These are phyloP conservation scores for Myriosclerotinia scirpicola DNA, from an alignment of 2,329 filamentous ascomycete genomes.

Conservation along the genomic window DNA sequence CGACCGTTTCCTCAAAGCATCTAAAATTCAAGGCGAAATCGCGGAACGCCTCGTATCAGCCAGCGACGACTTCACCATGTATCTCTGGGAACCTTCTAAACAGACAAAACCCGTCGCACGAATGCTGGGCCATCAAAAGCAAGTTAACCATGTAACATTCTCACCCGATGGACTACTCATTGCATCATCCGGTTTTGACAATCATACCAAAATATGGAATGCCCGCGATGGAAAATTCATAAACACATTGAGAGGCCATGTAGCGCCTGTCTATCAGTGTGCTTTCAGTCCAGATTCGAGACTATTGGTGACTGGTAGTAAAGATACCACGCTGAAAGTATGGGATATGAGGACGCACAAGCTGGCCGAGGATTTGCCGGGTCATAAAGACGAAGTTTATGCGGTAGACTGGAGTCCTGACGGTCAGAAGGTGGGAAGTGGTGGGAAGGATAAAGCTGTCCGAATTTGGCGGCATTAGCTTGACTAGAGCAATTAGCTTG, in stretches of 20 bases:
- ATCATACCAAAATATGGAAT: slow-evolving; percentile 91
- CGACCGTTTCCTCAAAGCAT: slow-evolving; percentile 81
- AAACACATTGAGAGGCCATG: slow-evolving; percentile 84
- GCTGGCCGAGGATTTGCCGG: slow-evolving; percentile 76
- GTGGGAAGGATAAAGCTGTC: slow-evolving; percentile 85
- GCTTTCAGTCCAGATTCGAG: slow-evolving; percentile 90
- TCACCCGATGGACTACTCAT: slow-evolving; percentile 86
- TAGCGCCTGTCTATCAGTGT: slow-evolving; percentile 87
- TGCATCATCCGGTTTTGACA: slow-evolving; percentile 88
- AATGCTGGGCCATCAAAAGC: slow-evolving; percentile 92
- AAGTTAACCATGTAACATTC: slow-evolving; percentile 93
- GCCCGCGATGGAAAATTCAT: slow-evolving; percentile 76
- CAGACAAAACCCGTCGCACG: slow-evolving; percentile 83
- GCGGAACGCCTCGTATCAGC: slow-evolving; percentile 86
- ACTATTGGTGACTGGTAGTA: slow-evolving; percentile 82
- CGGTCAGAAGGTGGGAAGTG: slow-evolving; percentile 83
- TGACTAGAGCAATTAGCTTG: too few relatives aligned
- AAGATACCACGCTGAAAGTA: slow-evolving; percentile 87
- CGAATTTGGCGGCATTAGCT: slow-evolving; percentile 62
- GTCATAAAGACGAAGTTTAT: slow-evolving; percentile 91
- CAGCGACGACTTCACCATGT: slow-evolving; percentile 95
- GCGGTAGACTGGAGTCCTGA: slow-evolving; percentile 94
- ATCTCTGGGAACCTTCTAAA: slow-evolving; percentile 81
- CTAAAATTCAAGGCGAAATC: slow-evolving; percentile 71
- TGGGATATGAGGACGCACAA: slow-evolving; percentile 90